Evolutionary conservation across 345 rosid genomes (phyloP).

Genomic region (Melaleuca alternifolia): DNA sequence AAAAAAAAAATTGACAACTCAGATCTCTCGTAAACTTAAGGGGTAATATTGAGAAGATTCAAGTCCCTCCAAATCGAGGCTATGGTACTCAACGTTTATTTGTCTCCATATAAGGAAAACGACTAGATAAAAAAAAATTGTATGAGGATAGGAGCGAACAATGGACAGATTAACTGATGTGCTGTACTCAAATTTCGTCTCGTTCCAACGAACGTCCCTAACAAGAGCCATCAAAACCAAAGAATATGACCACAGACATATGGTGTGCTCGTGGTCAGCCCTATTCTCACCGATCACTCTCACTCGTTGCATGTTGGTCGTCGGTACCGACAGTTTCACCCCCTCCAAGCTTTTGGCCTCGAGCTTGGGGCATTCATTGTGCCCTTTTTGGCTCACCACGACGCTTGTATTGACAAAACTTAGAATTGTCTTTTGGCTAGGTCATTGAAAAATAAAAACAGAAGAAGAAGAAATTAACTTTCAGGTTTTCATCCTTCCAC

Average conservation of each 20-base stretch:
- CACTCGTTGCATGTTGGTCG: rapidly evolving
- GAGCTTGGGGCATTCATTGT: not conserved
- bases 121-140: not conserved
- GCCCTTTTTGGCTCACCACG: not conserved
- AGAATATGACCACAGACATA: not conserved
- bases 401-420: not conserved
- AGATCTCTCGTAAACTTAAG: not conserved
- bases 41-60: not conserved
- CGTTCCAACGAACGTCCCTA: not conserved
- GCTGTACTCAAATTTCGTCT: not conserved
- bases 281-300: not conserved
- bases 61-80: not conserved
- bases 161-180: not conserved
- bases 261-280: not conserved
- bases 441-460: not conserved
- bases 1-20: too few relatives aligned
- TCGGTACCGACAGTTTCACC: not conserved
- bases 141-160: not conserved
- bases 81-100: too few relatives aligned
- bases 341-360: not conserved
- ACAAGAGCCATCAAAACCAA: not conserved
- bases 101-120: not conserved
- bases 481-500: not conserved
- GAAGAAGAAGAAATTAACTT: not conserved
- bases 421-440: not conserved